Base-by-base conservation (phyloP, 495 filamentous ascomycete genomes). In the Hypoxylon crocopeplum region DNA sequence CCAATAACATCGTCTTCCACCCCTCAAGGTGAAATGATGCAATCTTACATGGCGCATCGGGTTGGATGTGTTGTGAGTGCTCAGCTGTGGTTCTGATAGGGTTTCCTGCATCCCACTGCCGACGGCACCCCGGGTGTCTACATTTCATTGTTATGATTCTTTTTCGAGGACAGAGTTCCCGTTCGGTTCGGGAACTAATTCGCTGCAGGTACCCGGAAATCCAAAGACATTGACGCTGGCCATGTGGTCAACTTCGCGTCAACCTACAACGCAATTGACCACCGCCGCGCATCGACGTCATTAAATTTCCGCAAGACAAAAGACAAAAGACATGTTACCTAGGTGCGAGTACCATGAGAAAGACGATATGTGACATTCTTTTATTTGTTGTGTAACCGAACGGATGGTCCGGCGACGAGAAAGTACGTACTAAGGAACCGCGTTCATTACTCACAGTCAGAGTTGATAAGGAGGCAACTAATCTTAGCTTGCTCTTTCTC, bases 31-130 rank as follows among this genome's bases (percentile, higher is more conserved):
- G 45, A 50, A 62, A 49, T 50, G 25, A 51, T 45, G 45, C 39
- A 56, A 58, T 58, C 16, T 59, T 39, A 24, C 32, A 4, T 32
- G 1, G 8, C 25, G 15, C 33, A 41, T n/a, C n/a, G n/a, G n/a
- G n/a, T n/a, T n/a, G n/a, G n/a, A 36, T 17, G 17, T 21, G 21
- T 19, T 47, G 20, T 30, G 24, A 59, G 39, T 40, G 12, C 16
- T 55, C 48, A 40, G 21, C 15, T 51, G 55, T n/a, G 33, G 64
- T 63, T 51, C 48, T 32, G 44, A 50, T 67, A 67, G 64, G 64
- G 64, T 62, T 67, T 15, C 30, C 53, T 55, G 64, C 64, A 59
- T 67, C 44, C 58, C 48, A 49, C 30, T 59, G n/a, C 47, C 57
- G 52, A 53, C 38, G 24, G 41, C 38, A 34, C 41, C 27, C 41